phyloP scores from a whole-genome alignment of 768 basidiomycete genomes.

The Lentinula edodes region DNA sequence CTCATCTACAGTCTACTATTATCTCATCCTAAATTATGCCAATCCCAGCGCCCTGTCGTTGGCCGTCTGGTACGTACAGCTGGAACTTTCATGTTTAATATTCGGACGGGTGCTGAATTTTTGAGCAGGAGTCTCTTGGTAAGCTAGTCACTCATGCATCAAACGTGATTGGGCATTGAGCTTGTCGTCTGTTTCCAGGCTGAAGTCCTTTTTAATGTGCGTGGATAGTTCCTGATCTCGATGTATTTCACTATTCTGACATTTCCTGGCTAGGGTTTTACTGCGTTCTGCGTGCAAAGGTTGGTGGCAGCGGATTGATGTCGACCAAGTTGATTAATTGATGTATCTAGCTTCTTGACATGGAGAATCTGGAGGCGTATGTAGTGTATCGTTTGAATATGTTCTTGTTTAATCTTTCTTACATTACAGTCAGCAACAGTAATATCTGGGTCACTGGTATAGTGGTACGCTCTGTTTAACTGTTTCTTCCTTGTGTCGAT shows the following conservation, averaged over 20 bases:
- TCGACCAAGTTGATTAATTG: no score
- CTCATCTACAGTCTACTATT: background rate
- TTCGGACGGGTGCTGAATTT: background rate
- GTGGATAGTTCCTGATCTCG: constrained; percentile 8
- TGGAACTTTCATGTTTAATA: background rate
- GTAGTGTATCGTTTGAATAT: constrained; percentile 9
- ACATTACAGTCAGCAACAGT: constrained; percentile 32
- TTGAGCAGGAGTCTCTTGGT: constrained; percentile 32
- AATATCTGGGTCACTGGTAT: constrained; percentile 18
- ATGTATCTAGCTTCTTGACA: constrained; percentile 35
- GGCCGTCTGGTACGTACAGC: background rate
- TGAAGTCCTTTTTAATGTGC: constrained; percentile 41
- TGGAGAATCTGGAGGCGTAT: constrained; percentile 43
- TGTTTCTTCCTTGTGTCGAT: constrained; percentile 20
- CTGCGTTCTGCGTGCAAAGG: constrained; percentile 48
- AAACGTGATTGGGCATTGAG: background rate
- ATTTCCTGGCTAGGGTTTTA: constrained; percentile 34
- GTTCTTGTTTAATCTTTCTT: background rate
- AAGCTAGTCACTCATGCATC: constrained; percentile 8
- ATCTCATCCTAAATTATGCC: background rate
- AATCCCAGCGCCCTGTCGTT: background rate
- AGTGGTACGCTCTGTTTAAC: constrained; percentile 11
- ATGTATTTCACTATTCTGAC: background rate
- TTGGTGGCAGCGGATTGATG: constrained; percentile 13
- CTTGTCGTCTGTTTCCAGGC: constrained; percentile 21